Conservation (phyloP, 805 yeast genomes). For the Candida multigemmis region DNA sequence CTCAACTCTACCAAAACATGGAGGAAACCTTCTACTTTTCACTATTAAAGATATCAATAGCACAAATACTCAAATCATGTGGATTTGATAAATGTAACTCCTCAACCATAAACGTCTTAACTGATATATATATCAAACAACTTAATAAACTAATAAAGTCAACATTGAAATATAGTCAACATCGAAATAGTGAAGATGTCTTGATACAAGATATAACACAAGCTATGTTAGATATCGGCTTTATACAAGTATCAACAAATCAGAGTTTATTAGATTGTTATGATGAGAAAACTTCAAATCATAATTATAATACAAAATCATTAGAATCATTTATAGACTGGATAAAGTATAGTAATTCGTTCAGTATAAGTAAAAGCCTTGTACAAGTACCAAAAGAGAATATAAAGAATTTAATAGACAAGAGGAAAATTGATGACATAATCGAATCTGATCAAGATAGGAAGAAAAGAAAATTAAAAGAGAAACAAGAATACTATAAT, state of each 20-base stretch:
- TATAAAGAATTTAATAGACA: constrained; percentile 25
- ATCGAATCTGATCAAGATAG: constrained; percentile 24
- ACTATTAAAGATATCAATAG: constrained; percentile 28
- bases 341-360: constrained; percentile 20
- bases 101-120: constrained; percentile 59
- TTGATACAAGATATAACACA: constrained; percentile 60
- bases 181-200: constrained; percentile 32
- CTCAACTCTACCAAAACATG: too few relatives aligned
- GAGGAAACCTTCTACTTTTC: constrained; percentile 32
- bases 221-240: constrained; percentile 56
- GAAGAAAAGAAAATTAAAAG: constrained; percentile 22
- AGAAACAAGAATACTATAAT: constrained; percentile 31
- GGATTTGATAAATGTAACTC: constrained; percentile 82
- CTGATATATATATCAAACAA: constrained; percentile 66
- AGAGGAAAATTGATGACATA: constrained; percentile 27
- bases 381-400: constrained; percentile 20
- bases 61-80: constrained; percentile 60
- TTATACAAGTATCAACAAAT: constrained; percentile 42
- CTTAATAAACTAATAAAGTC: constrained; percentile 45
- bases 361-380: constrained; percentile 11
- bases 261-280: constrained; percentile 42
- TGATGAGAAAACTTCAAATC: constrained; percentile 8
- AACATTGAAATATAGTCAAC: constrained; percentile 39
- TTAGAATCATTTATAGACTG: constrained; percentile 29
- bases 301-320: constrained; percentile 24